Percentiles rank a stretch among this genome's conserved stretches.
Evolutionary conservation across 164 flowering plant species (phyloP).

Genomic region (Echeveria elegans): DNA sequence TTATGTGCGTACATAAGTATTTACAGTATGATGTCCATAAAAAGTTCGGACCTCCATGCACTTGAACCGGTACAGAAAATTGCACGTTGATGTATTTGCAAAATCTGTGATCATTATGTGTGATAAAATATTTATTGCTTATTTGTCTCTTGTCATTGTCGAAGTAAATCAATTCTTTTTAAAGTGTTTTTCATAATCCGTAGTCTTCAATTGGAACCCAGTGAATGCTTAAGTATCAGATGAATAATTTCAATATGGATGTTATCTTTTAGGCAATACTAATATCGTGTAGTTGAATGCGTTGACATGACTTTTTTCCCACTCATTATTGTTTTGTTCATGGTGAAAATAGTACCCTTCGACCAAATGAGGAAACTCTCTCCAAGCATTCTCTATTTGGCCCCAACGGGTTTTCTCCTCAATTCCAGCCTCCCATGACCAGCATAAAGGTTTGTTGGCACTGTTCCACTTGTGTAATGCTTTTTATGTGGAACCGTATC

Average conservation of each 20-base stretch:
- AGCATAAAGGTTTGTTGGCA: conserved; percentile 46
- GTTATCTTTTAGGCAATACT: background rate
- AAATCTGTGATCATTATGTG: background rate
- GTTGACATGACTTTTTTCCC: background rate
- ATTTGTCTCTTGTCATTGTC: background rate
- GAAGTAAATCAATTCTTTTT: too few species aligned
- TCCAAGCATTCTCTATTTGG: conserved; percentile 88
- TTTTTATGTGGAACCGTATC: conserved; percentile 2
- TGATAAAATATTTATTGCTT: too few species aligned
- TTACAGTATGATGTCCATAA: background rate
- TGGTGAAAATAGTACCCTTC: too few species aligned
- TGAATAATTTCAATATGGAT: background rate
- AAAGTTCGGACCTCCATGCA: too few species aligned
- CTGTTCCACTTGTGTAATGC: background rate
- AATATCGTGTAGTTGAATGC: background rate
- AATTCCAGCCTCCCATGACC: conserved; percentile 69
- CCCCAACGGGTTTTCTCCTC: conserved; percentile 77
- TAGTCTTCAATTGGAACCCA: background rate
- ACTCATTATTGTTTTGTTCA: conserved; percentile 11
- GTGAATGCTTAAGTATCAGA: background rate
- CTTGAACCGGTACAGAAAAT: too few species aligned
- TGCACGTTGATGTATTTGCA: background rate
- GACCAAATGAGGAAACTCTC: conserved; percentile 80
- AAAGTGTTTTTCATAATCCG: too few species aligned
- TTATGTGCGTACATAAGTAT: background rate